phyloP scores from a whole-genome alignment of 2,329 filamentous ascomycete genomes.

The Diplodia mutila region DNA sequence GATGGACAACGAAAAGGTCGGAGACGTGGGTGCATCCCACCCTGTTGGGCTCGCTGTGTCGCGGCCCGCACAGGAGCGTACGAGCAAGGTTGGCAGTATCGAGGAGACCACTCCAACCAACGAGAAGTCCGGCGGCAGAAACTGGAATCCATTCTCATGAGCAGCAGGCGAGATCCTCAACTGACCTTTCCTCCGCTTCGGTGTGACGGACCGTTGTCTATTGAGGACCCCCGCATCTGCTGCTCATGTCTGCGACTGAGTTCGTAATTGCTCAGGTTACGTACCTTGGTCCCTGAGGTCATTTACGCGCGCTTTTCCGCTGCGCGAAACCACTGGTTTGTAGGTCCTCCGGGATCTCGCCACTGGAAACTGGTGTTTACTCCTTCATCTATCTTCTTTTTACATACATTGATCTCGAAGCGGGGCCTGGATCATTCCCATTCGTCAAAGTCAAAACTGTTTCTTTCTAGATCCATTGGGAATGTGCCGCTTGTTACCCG shows the following conservation, averaged over 20 bases:
- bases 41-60: constrained; percentile 47
- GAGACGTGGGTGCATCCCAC: constrained; percentile 46
- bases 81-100: constrained; percentile 51
- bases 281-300: constrained; percentile 45
- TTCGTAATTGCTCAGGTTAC: constrained; percentile 50
- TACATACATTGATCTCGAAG: constrained; percentile 1
- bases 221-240: constrained; percentile 30
- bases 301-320: constrained; percentile 22
- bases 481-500: background rate
- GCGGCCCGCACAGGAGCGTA: constrained; percentile 48
- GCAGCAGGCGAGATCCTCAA: constrained; percentile 42
- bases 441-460: background rate
- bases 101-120: constrained; percentile 47
- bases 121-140: constrained; percentile 33
- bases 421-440: constrained; percentile 8
- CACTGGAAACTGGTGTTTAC: constrained; percentile 44
- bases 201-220: constrained; percentile 42
- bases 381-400: constrained; percentile 33
- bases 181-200: constrained; percentile 50
- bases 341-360: constrained; percentile 43
- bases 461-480: background rate
- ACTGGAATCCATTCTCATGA: constrained; percentile 43
- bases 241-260: constrained; percentile 36
- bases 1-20: constrained; percentile 46
- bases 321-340: constrained; percentile 43